phyloP scores from a whole-genome alignment of 1,284 basidiomycete species.

The Amylostereum chailletii region DNA sequence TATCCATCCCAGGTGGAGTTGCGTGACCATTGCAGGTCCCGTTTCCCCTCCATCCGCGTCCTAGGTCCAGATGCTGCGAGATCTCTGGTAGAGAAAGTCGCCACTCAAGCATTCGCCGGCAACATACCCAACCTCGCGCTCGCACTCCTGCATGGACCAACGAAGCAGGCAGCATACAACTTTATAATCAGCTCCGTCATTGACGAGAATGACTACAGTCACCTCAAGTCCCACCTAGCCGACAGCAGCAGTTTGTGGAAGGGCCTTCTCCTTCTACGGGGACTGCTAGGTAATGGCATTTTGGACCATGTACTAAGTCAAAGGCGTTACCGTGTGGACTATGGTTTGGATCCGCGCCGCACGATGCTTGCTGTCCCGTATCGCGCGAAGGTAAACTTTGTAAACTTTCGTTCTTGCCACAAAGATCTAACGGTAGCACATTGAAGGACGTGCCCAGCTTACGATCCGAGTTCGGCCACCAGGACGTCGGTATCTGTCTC shows the following conservation, averaged over 20 bases:
- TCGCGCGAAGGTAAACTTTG: constrained; percentile 28
- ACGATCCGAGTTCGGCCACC: constrained; percentile 49
- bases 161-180: no score
- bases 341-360: constrained; percentile 34
- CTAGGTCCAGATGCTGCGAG: constrained; percentile 1
- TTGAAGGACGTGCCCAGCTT: constrained; percentile 32
- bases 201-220: no score
- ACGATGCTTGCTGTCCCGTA: constrained; percentile 46
- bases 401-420: no score
- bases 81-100: no score
- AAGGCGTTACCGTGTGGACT: constrained; percentile 45
- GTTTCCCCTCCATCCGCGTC: constrained; percentile 12
- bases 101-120: no score
- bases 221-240: no score
- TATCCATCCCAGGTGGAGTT: constrained; percentile 9
- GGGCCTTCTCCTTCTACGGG: constrained; percentile 32
- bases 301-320: constrained; percentile 31
- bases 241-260: constrained; percentile 17
- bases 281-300: constrained; percentile 32
- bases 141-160: no score
- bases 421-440: no score
- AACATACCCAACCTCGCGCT: no score
- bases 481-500: constrained; percentile 37
- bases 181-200: no score
- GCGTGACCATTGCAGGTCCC: not conserved